Evolutionary conservation across 2,329 filamentous ascomycete genomes (phyloP).

Genomic region (Aquanectria penicillioides): DNA sequence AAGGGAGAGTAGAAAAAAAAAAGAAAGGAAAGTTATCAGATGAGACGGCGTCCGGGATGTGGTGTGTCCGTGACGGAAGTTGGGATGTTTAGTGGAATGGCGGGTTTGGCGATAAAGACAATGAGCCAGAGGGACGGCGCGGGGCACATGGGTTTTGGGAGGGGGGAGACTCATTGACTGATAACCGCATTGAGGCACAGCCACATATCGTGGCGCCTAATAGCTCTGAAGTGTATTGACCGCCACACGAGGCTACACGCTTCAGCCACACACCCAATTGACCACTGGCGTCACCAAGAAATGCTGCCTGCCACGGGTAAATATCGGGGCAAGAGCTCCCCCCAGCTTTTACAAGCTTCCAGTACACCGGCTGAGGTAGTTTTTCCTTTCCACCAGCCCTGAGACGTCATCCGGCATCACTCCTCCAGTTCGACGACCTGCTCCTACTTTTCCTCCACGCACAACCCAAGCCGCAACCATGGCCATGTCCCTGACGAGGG

Average conservation of each 20-base stretch:
- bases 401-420: constrained; percentile 37
- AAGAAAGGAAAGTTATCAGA: too few relatives aligned
- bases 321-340: constrained; percentile 18
- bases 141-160: constrained; percentile 41
- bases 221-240: too few relatives aligned
- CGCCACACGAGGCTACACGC: background rate
- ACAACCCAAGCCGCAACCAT: constrained; percentile 32
- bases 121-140: background rate
- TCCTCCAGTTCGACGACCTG: constrained; percentile 19
- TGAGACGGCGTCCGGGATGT: background rate
- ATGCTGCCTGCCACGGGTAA: constrained; percentile 19
- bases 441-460: background rate
- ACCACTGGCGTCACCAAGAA: constrained; percentile 19
- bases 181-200: background rate
- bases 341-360: constrained; percentile 21
- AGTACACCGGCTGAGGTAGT: constrained; percentile 7
- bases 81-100: constrained; percentile 4
- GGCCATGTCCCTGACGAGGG: constrained; percentile 44
- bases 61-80: background rate
- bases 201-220: too few relatives aligned
- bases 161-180: constrained; percentile 1
- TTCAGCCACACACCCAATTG: constrained; percentile 11
- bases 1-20: background rate
- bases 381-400: constrained; percentile 36
- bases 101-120: constrained; percentile 6